These are phyloP conservation scores for Flueggea neowawraea DNA, from an alignment of 441 rosid genomes.

Conservation along the genomic window DNA sequence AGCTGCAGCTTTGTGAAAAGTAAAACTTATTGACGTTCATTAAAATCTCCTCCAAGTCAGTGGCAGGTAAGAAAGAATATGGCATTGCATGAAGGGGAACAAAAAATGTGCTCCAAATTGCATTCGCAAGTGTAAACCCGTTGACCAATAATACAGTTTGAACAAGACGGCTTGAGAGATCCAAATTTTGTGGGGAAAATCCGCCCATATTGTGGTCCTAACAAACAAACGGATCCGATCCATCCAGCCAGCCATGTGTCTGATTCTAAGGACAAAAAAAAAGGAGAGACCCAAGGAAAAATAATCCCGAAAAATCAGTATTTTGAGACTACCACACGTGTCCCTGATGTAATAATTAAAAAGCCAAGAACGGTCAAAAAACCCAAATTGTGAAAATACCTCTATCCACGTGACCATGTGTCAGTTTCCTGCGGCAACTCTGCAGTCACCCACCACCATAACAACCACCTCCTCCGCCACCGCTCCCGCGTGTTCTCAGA, in stretches of 20 bases:
- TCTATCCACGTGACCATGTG: constrained; percentile 42
- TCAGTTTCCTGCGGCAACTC: constrained; percentile 17
- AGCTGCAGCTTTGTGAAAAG: neutral
- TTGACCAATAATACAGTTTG: neutral
- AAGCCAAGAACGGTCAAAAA: neutral
- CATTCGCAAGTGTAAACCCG: neutral
- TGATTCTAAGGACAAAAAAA: neutral
- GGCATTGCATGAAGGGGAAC: neutral
- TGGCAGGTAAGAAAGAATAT: neutral
- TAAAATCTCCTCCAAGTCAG: constrained; percentile 9
- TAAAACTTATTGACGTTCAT: neutral
- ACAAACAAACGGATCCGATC: neutral
- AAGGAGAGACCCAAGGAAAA: neutral
- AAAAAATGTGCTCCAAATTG: neutral
- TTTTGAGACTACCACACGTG: constrained; percentile 22
- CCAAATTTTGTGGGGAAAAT: neutral
- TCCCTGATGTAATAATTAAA: constrained; percentile 12
- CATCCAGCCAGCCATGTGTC: neutral
- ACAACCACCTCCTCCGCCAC: too few relatives aligned
- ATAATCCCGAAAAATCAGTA: neutral
- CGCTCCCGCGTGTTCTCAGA: neutral
- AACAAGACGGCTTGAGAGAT: neutral
- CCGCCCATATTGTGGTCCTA: neutral
- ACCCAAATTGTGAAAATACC: neutral
- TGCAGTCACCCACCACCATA: too few relatives aligned